Percentiles rank a stretch among this genome's conserved stretches.
Evolutionary conservation across 2,329 filamentous ascomycete species (phyloP).

Genomic region (Zopfia rhizophila): DNA sequence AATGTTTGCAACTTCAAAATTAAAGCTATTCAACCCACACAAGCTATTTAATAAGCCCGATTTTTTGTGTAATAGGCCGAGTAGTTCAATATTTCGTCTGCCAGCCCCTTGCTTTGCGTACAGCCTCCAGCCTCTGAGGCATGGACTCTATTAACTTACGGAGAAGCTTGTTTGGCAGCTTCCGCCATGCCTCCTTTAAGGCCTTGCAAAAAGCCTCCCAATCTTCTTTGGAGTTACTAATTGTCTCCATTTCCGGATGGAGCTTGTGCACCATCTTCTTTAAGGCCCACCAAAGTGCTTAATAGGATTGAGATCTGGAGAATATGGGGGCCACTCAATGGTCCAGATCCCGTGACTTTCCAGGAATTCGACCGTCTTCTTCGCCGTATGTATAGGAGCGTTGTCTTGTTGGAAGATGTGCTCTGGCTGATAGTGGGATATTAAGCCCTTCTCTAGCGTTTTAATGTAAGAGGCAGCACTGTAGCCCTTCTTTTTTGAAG

Average conservation of each 20-base stretch:
- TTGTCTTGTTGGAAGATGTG: slow-evolving; percentile 34
- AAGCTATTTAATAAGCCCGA: too few relatives aligned
- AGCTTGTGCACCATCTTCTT: slow-evolving; percentile 23
- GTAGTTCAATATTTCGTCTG: slow-evolving; percentile 18
- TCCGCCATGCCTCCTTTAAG: slow-evolving; percentile 14
- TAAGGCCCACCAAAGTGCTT: slow-evolving; percentile 31
- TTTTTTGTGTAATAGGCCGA: too few relatives aligned
- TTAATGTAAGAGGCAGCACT: slow-evolving; percentile 12
- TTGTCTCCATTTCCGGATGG: slow-evolving; percentile 16
- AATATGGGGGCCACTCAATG: slow-evolving; percentile 29
- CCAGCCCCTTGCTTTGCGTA: slow-evolving; percentile 2
- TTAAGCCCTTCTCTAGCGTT: slow-evolving; percentile 16
- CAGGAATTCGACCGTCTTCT: slow-evolving; percentile 19
- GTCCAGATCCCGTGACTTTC: slow-evolving; percentile 18
- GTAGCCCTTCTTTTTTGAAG: slow-evolving; percentile 10
- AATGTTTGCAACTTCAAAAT: too few relatives aligned
- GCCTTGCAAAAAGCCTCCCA: slow-evolving; percentile 5
- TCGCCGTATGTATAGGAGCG: slow-evolving; percentile 28
- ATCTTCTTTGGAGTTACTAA: slow-evolving; percentile 9
- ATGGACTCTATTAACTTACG: slow-evolving; percentile 6
- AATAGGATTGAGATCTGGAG: slow-evolving; percentile 35
- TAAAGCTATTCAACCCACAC: too few relatives aligned
- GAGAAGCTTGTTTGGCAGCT: slow-evolving; percentile 13
- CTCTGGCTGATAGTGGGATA: slow-evolving; percentile 4
- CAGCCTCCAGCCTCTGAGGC: slow-evolving; percentile 11